These are phyloP conservation scores for Ochetophila trinervis DNA, from an alignment of 306 rosid species.

Conservation along the genomic window DNA sequence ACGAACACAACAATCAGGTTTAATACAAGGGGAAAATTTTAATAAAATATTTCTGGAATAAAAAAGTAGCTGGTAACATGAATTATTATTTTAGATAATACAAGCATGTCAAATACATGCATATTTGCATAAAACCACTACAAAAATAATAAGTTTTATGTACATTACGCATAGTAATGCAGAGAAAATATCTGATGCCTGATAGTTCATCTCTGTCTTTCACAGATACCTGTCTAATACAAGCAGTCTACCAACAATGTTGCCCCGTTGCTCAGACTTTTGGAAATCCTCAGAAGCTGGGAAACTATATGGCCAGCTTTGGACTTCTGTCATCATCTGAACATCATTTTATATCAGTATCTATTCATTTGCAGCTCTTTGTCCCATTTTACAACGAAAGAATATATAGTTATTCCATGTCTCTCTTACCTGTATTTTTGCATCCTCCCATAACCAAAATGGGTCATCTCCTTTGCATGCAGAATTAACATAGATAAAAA, in stretches of 20 bases:
- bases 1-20: constrained; percentile 2
- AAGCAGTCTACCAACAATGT: constrained; percentile 38
- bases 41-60: background rate
- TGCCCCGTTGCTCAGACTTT: constrained; percentile 39
- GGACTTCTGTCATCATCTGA: constrained; percentile 53
- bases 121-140: background rate
- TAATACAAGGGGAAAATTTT: background rate
- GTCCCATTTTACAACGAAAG: constrained; percentile 12
- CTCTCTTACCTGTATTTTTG: constrained; percentile 40
- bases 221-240: constrained; percentile 59
- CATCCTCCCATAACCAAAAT: constrained; percentile 52
- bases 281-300: constrained; percentile 50
- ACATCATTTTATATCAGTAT: constrained; percentile 32
- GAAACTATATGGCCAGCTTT: constrained; percentile 51
- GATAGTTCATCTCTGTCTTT: constrained; percentile 18
- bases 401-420: background rate
- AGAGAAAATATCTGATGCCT: background rate
- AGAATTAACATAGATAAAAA: constrained; percentile 43
- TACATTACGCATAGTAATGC: background rate
- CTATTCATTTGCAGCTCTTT: constrained; percentile 19
- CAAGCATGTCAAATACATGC: background rate
- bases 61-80: background rate
- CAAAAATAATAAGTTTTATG: background rate
- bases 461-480: constrained; percentile 33
- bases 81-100: background rate